These are phyloP conservation scores for Collybia sordida DNA, from an alignment of 768 basidiomycete genomes.

Conservation along the genomic window DNA sequence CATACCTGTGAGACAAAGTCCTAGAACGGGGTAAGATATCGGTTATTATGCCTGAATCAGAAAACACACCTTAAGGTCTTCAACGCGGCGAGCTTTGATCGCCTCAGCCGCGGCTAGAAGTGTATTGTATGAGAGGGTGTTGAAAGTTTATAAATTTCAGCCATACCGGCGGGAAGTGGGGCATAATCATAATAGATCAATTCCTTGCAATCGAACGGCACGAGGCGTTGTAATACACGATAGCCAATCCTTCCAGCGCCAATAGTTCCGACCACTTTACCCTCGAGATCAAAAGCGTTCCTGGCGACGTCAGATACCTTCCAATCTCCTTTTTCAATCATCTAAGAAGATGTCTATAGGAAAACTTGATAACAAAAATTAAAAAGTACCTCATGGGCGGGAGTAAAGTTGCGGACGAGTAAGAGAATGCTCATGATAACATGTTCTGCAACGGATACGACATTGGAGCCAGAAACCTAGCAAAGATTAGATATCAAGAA, in stretches of 20 bases:
- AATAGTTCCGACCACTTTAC: constrained; percentile 90
- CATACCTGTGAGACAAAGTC: constrained; percentile 21
- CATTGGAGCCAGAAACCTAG: constrained; percentile 84
- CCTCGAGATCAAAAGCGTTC: constrained; percentile 86
- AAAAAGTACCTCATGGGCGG: constrained; percentile 71
- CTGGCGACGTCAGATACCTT: constrained; percentile 80
- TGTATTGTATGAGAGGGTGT: neutral
- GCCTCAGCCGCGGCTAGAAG: constrained; percentile 58
- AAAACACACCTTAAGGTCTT: constrained; percentile 65
- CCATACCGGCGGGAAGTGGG: constrained; percentile 60
- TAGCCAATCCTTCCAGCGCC: constrained; percentile 83
- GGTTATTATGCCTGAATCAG: constrained; percentile 1
- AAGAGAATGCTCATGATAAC: constrained; percentile 89
- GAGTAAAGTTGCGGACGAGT: constrained; percentile 87
- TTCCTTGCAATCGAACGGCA: constrained; percentile 87
- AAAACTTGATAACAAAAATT: neutral
- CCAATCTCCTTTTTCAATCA: constrained; percentile 88
- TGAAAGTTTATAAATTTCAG: neutral
- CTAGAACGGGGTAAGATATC: constrained; percentile 8
- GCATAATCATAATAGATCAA: constrained; percentile 89
- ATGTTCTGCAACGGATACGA: constrained; percentile 89
- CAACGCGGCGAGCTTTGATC: constrained; percentile 72
- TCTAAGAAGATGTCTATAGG: constrained; percentile 32
- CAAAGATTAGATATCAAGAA: constrained; percentile 7
- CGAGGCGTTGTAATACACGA: constrained; percentile 76